Evolutionary conservation across 2,329 filamentous ascomycete species (phyloP).

Genomic region (Huntiella omanensis): DNA sequence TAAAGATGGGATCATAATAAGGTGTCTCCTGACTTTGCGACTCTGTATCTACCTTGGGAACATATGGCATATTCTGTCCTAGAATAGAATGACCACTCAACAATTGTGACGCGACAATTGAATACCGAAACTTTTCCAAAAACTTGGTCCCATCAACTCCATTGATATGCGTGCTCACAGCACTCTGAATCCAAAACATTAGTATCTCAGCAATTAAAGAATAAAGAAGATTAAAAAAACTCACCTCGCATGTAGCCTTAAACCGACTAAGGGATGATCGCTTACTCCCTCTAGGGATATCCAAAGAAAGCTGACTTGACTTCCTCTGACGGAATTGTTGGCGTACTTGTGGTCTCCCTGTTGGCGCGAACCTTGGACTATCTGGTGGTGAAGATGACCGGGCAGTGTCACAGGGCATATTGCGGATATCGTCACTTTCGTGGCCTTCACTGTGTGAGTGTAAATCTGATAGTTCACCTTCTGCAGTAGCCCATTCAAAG

Average conservation of each 20-base stretch:
- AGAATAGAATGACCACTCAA: slow-evolving; percentile 49
- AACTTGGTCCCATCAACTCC: slow-evolving; percentile 68
- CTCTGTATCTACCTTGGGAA: slow-evolving; percentile 1
- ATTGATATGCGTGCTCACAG: slow-evolving; percentile 53
- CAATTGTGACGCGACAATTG: slow-evolving; percentile 78
- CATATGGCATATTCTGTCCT: slow-evolving; percentile 15
- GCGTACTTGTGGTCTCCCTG: slow-evolving; percentile 34
- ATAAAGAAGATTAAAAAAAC: slow-evolving; percentile 14
- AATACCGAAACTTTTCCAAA: slow-evolving; percentile 82
- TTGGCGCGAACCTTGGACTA: slow-evolving; percentile 36
- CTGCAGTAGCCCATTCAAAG: slow-evolving; percentile 27
- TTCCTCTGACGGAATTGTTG: slow-evolving; percentile 32
- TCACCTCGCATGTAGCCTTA: slow-evolving; percentile 32
- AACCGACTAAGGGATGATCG: slow-evolving; percentile 25
- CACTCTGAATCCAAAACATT: slow-evolving; percentile 28
- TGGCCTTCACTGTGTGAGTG: slow-evolving; percentile 13
- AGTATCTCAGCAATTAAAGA: not conserved
- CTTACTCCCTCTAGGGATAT: slow-evolving; percentile 19
- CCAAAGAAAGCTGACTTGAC: slow-evolving; percentile 25
- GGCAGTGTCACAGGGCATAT: slow-evolving; percentile 14
- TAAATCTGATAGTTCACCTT: slow-evolving; percentile 18
- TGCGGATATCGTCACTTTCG: slow-evolving; percentile 14
- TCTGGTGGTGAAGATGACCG: slow-evolving; percentile 26
- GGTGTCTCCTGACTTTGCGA: not conserved
- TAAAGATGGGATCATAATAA: slow-evolving; percentile 15